These are phyloP conservation scores for Astrothelium subdiscretum DNA, from an alignment of 495 filamentous ascomycete species.

Conservation along the genomic window DNA sequence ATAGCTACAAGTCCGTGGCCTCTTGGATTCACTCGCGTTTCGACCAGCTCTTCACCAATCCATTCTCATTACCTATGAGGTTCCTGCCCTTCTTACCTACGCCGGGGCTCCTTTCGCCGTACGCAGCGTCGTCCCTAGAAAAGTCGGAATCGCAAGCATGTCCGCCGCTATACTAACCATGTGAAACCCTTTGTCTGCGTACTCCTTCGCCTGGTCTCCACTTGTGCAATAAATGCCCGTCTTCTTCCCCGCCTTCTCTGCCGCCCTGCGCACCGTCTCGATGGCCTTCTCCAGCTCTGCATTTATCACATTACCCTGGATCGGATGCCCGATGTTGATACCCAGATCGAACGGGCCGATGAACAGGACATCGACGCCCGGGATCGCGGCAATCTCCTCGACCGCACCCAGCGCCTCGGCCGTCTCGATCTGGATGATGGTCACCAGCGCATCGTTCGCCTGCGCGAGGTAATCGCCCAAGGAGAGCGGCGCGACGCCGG, in stretches of 20 bases:
- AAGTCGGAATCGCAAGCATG: constrained; percentile 2
- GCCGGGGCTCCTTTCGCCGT: background rate
- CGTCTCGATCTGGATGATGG: constrained; percentile 77
- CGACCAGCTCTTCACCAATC: too few species aligned
- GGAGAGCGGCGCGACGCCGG: constrained; percentile 24
- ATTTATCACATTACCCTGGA: constrained; percentile 48
- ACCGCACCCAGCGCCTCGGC: constrained; percentile 56
- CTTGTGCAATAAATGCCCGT: constrained; percentile 66
- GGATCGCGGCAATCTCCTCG: constrained; percentile 58
- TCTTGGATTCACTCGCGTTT: too few species aligned
- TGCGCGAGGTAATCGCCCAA: constrained; percentile 58
- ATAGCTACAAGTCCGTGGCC: too few species aligned
- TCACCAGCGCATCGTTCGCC: constrained; percentile 58
- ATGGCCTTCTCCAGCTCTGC: constrained; percentile 59
- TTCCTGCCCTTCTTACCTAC: background rate
- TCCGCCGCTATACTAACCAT: constrained; percentile 45
- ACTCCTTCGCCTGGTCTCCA: constrained; percentile 51
- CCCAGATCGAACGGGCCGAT: constrained; percentile 71
- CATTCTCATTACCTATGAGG: background rate
- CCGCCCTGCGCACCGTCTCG: constrained; percentile 47
- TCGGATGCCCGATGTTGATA: constrained; percentile 63
- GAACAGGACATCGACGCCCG: constrained; percentile 63
- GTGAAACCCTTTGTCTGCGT: constrained; percentile 59
- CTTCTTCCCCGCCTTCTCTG: constrained; percentile 56
- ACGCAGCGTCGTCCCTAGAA: background rate